Conservation (phyloP, 768 basidiomycete species). For the Xerocomus spinulosus region DNA sequence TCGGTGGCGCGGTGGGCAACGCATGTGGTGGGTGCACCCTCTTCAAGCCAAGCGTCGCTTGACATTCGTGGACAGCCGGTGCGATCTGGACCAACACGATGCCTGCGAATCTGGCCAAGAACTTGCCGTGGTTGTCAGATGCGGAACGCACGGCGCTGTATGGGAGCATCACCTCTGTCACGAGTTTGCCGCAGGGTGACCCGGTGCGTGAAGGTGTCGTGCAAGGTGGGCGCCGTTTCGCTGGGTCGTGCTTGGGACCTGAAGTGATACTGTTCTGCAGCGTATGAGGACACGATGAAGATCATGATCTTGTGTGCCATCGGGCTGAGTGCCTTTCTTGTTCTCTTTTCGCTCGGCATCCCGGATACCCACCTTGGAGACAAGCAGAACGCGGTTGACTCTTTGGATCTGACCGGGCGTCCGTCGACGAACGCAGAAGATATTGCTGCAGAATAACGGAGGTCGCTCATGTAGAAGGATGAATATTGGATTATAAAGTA, state of each 20-base stretch:
- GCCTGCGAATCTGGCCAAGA: conserved; percentile 53
- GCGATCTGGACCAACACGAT: conserved; percentile 63
- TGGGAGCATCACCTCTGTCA: conserved; percentile 52
- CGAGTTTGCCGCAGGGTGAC: conserved; percentile 43
- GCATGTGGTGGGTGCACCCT: conserved; percentile 44
- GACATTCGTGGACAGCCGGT: conserved; percentile 38
- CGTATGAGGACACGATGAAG: conserved; percentile 55
- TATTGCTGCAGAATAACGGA: not conserved
- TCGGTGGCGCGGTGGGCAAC: conserved; percentile 63
- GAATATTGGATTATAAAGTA: no score
- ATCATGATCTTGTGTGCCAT: conserved; percentile 52
- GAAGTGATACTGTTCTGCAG: conserved; percentile 17
- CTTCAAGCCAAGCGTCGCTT: not conserved
- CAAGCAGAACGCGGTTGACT: conserved; percentile 65
- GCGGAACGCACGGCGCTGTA: conserved; percentile 44
- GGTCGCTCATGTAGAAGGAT: not conserved
- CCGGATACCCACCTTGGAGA: conserved; percentile 66
- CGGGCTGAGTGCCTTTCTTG: conserved; percentile 51
- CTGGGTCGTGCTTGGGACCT: not conserved
- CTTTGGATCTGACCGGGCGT: conserved; percentile 19
- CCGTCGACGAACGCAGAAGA: not conserved
- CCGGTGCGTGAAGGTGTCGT: conserved; percentile 65
- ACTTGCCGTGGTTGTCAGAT: conserved; percentile 49
- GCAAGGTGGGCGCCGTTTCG: conserved; percentile 35
- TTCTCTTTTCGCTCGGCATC: conserved; percentile 55